Evolutionary conservation across 2,329 filamentous ascomycete species (phyloP).

Genomic region (Aspergillus unguis): DNA sequence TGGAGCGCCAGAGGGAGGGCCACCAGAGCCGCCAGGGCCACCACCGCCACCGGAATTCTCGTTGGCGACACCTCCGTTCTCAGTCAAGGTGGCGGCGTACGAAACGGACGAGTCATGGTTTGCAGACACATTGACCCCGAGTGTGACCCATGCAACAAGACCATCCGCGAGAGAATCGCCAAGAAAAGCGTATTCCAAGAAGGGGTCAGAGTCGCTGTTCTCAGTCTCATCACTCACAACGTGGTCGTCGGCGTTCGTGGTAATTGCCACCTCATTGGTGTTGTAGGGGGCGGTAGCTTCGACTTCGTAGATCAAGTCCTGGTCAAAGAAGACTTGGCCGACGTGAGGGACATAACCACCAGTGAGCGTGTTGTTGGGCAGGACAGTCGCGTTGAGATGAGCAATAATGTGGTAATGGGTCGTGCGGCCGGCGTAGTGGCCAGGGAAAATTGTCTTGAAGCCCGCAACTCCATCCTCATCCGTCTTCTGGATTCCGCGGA

Average conservation of each 20-base stretch:
- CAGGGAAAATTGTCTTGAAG: slow-evolving; percentile 44
- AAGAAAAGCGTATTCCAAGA: slow-evolving; percentile 54
- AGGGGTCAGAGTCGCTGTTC: slow-evolving; percentile 51
- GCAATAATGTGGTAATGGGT: slow-evolving; percentile 47
- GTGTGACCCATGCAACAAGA: slow-evolving; percentile 3
- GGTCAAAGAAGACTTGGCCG: slow-evolving; percentile 58
- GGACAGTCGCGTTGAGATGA: slow-evolving; percentile 28
- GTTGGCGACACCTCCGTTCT: background rate
- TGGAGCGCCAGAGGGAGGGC: background rate
- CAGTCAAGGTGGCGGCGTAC: background rate
- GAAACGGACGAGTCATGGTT: background rate
- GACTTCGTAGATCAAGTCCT: slow-evolving; percentile 51
- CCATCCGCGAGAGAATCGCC: slow-evolving; percentile 50
- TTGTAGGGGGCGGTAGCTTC: slow-evolving; percentile 40
- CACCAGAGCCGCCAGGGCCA: background rate
- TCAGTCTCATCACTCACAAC: slow-evolving; percentile 46
- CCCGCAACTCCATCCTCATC: slow-evolving; percentile 44
- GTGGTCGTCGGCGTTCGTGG: slow-evolving; percentile 40
- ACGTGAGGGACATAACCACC: slow-evolving; percentile 52
- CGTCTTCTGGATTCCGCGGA: slow-evolving; percentile 45
- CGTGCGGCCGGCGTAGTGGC: slow-evolving; percentile 41
- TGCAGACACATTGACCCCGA: slow-evolving; percentile 1
- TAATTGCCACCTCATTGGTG: slow-evolving; percentile 27
- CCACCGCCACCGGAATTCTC: background rate
- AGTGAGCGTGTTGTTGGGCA: slow-evolving; percentile 41